phyloP scores from a whole-genome alignment of 2,329 filamentous ascomycete genomes.

The Geosmithia putterillii region DNA sequence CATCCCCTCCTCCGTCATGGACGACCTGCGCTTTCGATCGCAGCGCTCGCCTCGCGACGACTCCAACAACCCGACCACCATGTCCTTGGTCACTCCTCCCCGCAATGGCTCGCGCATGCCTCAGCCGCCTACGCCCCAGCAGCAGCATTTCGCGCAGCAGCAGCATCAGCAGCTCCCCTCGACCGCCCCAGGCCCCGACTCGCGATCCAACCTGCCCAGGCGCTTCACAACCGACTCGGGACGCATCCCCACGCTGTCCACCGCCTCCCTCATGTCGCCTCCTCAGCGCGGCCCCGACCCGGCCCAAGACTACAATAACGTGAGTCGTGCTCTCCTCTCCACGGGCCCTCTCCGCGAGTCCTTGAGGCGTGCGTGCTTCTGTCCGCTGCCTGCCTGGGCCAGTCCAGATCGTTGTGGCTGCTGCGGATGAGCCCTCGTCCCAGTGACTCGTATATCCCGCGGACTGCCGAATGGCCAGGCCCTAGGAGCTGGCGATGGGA shows the following conservation, averaged over 20 bases:
- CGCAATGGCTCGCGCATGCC: conserved; percentile 55
- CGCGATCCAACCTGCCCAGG: conserved; percentile 67
- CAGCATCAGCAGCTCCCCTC: conserved; percentile 1
- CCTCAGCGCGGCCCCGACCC: conserved; percentile 28
- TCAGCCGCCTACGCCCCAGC: conserved; percentile 30
- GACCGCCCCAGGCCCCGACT: conserved; percentile 43
- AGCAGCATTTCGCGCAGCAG: conserved; percentile 14
- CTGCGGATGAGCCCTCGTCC: background rate
- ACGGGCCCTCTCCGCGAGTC: background rate
- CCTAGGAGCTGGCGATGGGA: too few species aligned
- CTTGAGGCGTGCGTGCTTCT: background rate
- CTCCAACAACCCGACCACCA: conserved; percentile 38
- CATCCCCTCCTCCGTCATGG: conserved; percentile 1
- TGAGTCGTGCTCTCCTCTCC: conserved; percentile 12
- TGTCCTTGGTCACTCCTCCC: conserved; percentile 58
- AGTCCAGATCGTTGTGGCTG: too few species aligned
- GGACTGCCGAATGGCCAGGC: too few species aligned
- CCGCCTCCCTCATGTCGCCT: conserved; percentile 36
- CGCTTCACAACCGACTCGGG: conserved; percentile 90
- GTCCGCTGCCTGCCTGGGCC: too few species aligned
- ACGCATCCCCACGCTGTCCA: conserved; percentile 63
- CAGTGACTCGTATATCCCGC: too few species aligned
- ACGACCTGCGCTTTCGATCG: conserved; percentile 45
- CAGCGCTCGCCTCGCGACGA: conserved; percentile 72
- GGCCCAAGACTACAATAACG: conserved; percentile 33